Evolutionary conservation across 768 basidiomycete species (phyloP), one percentile per base, ranked within the genome.

Genomic region (Neoboletus brunneissimus): DNA sequence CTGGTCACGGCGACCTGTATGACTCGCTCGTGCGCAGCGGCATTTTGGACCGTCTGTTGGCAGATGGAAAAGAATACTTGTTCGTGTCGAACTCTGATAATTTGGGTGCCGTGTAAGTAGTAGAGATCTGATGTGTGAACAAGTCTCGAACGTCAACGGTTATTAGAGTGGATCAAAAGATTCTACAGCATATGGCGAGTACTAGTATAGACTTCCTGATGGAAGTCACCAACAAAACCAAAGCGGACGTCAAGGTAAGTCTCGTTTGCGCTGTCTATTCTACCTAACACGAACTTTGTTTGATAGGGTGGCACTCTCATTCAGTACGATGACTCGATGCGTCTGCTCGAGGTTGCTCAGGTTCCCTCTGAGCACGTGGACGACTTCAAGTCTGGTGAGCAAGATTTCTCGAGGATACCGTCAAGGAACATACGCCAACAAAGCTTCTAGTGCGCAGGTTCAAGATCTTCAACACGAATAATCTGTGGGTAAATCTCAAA

Each of bases 21-120:
- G 93, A 95, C 65, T 92, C 94, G 35, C 80, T 98, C 60, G 75
- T 84, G 67, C 94, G 94, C 75, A 92, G 89, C 23, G 94, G 95
- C 60, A 85, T 94, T 50, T 81, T 98, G 60, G 92, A 96, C 69
- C 87, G 91, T 75, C 82, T 98, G 42, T 76, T 98, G 53, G 78
- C 87, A 12, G 89, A 91, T 62, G 95, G 95, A 73, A 97, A 96
- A 73, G 93, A 98, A 76, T 98, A 96, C 76, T 84, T 97, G 64
- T 98, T 97, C 70, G 91, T 94, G 52, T 96, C 94, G 73, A 98
- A 98, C 81, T 94, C 94, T 46, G 95, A 97, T 75, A 97, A 97
- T 74, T 74, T 98, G 69, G 94, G 94, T 70, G 95, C 94, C 60
- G 87, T 88, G 87, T 89, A 74, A 63, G 85, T 76, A 16, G n/a